Conservation (phyloP, 225 moss, liverwort and hornwort genomes). For the Pleurozium schreberi region DNA sequence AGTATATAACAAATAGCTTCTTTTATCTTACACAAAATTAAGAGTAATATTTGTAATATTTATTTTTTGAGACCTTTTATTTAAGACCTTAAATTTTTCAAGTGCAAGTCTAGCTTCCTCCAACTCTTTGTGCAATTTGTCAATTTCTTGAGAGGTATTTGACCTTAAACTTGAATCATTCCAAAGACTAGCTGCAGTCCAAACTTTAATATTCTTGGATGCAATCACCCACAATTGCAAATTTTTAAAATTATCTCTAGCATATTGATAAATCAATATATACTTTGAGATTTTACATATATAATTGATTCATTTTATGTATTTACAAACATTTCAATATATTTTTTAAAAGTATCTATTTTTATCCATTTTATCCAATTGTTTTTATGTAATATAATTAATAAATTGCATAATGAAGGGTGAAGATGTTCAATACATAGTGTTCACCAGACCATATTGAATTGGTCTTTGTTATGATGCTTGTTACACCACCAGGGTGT, state of each 20-base stretch:
- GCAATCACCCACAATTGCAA: conserved; percentile 58
- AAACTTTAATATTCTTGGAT: conserved; percentile 50
- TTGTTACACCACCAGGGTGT: conserved; percentile 4
- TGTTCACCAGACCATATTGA: conserved; percentile 66
- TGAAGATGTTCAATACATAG: conserved; percentile 44
- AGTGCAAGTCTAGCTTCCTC: background rate
- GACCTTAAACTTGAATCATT: background rate
- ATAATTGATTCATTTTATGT: too few species aligned
- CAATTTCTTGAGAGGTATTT: background rate
- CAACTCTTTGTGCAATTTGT: background rate
- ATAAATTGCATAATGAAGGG: background rate
- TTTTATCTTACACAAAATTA: background rate
- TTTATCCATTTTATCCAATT: too few species aligned
- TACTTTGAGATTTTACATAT: background rate
- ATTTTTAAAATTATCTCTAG: background rate
- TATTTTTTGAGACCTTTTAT: background rate
- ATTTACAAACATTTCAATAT: background rate
- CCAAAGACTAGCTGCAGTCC: conserved; percentile 43
- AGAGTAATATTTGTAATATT: background rate
- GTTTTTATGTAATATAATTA: too few species aligned
- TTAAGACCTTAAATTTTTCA: background rate
- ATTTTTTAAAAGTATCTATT: too few species aligned
- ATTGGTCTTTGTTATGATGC: conserved; percentile 41
- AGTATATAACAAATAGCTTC: background rate
- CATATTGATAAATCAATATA: background rate